Base-by-base conservation (phyloP, 129 eudicot species). In the Apium graveolens region DNA sequence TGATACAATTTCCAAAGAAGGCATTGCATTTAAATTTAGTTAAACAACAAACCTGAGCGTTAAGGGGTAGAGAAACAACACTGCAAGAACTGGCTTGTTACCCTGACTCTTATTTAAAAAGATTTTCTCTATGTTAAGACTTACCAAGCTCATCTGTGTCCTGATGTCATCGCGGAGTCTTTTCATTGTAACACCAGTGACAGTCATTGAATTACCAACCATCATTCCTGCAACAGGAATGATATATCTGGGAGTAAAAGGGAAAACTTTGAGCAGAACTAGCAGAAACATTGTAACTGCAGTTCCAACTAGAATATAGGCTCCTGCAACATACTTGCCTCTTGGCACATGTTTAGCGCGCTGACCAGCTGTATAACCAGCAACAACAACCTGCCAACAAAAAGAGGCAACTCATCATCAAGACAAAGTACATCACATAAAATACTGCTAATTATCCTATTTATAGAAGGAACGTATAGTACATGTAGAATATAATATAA, bases 121-220 rank as follows among this genome's bases (percentile, higher is more conserved):
- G 37, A 35, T 35, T 35, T 26, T 60, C 27, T 1, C 68, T n/a
- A 60, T 10, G 29, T 26, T n/a, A 21, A 9, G 34, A 86, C 88
- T 43, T 81, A 92, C 98, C 89, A 94, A 77, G 80, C 49, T 87
- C 90, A 87, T 88, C 75, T 94, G 98, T 1, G 89, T 79, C 83
- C 90, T 88, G 81, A 94, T 91, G 78, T 94, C 97, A 80, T 94
- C 97, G 0, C 98, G 91, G 51, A 94, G 88, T 77, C 90, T 86
- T 77, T 94, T 91, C 98, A 94, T 94, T 20, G 98, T 91, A 16
- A 94, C 98, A 29, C 98, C 98, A 14, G 98, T 93, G 51, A 91
- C 97, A 1, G 97, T 93, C 98, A 93, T 93, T 7, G 98, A 83
- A 80, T 93, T 91, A 21, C 97, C 95, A 34, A 91, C 97, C 97